Evolutionary conservation across 495 filamentous ascomycete species (phyloP).

Genomic region (Neurospora sublineolata): DNA sequence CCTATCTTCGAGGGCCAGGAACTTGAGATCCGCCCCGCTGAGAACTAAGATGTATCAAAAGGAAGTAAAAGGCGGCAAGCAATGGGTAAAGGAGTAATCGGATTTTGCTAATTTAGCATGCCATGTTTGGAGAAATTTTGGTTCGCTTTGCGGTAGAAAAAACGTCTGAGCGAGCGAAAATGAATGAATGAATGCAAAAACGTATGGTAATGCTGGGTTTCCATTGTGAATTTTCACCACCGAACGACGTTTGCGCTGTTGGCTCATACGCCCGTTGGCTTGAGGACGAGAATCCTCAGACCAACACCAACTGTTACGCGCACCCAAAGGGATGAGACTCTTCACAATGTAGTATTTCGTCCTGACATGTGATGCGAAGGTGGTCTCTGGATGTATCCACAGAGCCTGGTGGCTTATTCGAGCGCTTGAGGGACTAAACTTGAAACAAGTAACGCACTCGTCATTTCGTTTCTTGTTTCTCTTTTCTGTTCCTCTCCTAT

Average conservation of each 20-base stretch:
- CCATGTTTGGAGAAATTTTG: background rate
- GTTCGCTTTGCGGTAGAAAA: background rate
- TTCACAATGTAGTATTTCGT: background rate
- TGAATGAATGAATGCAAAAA: background rate
- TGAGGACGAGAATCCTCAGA: background rate
- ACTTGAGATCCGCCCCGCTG: conserved; percentile 13
- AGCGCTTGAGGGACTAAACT: background rate
- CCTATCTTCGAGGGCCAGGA: conserved; percentile 52
- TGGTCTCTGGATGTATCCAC: background rate
- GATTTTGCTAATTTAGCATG: background rate
- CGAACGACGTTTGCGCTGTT: background rate
- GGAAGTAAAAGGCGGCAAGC: background rate
- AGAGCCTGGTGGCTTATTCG: background rate
- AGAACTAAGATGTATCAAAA: background rate
- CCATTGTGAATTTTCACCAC: background rate
- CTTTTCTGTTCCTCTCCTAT: background rate
- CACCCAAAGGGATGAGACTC: background rate
- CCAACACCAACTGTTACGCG: background rate
- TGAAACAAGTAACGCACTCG: background rate
- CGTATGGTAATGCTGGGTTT: background rate
- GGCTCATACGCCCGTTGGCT: background rate
- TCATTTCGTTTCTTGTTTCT: background rate
- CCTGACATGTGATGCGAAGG: background rate
- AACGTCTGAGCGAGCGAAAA: background rate
- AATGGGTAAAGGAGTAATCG: background rate